Base-by-base conservation (phyloP, 129 eudicot species). In the Helianthus tuberosus region DNA sequence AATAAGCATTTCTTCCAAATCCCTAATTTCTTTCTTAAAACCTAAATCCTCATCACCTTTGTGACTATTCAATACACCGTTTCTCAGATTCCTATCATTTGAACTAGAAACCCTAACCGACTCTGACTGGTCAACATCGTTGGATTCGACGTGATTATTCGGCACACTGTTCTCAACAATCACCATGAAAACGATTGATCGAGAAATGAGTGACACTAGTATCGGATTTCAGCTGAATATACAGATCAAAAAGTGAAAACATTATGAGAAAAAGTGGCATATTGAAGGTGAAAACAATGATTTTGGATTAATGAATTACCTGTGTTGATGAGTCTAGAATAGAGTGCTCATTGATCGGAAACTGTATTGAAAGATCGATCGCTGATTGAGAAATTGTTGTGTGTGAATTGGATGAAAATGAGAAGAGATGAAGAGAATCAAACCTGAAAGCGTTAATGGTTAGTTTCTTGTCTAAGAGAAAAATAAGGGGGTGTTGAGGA, bases 81-180 rank as follows among this genome's bases (percentile, higher is more conserved):
- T 75, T 55, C 57, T 66, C 75, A 55, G 41, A 47, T 55, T 52
- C 65, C 73, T 76, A 74, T 54, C 81, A 65, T 70, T 72, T 44
- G 80, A 73, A 77, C 75, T 73, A 57, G 69, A 47, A 20, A 49
- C 27, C 78, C 48, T 11, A 47, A 77, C 49, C 71, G 77, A 68
- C 41, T 80, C 77, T 6, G 83, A 80, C 71, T 64, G 85, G 78
- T 72, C 82, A 41, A 43, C 73, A 44, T 84, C 88, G 66, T 72
- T 76, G n/a, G 80, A 71, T 64, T 75, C 91, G 3, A 78, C 75
- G 81, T 82, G 83, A 75, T 85, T 81, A 53, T 81, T 79, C 27
- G 72, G 57, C 43, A 79, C 90, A 58, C 80, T 82, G 81, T 88
- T 91, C 66, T 86, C 97, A 69, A 86, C 92, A 82, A 91, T 80